Percentiles rank a stretch among this genome's conserved stretches.
phyloP scores from a whole-genome alignment of 345 rosid genomes.

The Ceriops tagal region DNA sequence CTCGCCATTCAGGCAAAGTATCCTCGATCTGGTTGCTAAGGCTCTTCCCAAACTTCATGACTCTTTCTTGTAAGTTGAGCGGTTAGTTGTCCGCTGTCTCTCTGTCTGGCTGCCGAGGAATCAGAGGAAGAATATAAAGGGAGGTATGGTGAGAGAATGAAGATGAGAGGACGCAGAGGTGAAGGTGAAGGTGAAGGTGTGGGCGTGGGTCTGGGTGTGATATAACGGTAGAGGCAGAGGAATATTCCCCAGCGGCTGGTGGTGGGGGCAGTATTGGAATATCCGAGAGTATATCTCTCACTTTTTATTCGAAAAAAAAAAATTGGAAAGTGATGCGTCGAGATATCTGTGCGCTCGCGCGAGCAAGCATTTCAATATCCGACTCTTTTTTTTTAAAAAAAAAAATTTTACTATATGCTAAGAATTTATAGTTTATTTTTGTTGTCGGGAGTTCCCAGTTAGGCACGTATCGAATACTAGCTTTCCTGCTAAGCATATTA shows the following conservation, averaged over 20 bases:
- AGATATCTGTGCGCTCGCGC: no score
- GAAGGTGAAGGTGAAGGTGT: not conserved
- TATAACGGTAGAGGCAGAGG: constrained; percentile 39
- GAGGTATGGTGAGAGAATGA: not conserved
- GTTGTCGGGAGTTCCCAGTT: no score
- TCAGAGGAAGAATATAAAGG: not conserved
- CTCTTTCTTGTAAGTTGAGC: no score
- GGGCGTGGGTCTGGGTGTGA: not conserved
- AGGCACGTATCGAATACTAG: no score
- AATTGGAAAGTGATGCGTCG: no score
- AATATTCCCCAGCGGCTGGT: constrained; percentile 41
- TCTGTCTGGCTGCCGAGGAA: constrained; percentile 17
- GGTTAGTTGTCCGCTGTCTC: not conserved
- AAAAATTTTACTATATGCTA: no score
- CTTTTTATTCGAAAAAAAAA: constrained; percentile 32
- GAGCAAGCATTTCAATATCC: no score
- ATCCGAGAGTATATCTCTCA: constrained; percentile 53
- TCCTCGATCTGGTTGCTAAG: constrained; percentile 89
- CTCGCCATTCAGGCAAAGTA: constrained; percentile 90
- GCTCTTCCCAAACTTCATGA: constrained; percentile 92
- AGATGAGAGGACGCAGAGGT: not conserved
- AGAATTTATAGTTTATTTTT: no score
- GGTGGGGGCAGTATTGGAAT: constrained; percentile 40
- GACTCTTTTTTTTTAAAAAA: no score
- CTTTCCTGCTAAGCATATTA: no score